Evolutionary conservation across 768 basidiomycete genomes (phyloP), one percentile per base, ranked within the genome.

Genomic region (Udeniomyces megalosporus): DNA sequence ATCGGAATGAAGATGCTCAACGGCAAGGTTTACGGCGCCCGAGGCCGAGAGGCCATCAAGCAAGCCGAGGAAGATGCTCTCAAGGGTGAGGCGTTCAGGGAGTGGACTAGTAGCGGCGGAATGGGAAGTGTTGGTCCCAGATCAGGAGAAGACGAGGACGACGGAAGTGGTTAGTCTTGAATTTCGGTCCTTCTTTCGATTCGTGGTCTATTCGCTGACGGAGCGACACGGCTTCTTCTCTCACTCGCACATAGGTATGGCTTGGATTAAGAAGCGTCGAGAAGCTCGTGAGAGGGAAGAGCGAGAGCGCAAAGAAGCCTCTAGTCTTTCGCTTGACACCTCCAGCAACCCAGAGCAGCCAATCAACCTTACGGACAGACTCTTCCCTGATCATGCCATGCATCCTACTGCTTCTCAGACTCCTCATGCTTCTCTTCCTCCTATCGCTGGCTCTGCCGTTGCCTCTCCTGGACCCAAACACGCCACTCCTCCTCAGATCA

Each of bases 131-230:
- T 57, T 32, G 31, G 34, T 22, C 6, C 10, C 4, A 38, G 26
- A 6, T 32, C 32, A 8, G 58, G 14, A 15, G 56, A 42, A 17
- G 62, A 58, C 6, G 56, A 58, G 14, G 62, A 63, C 17, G 62
- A 63, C 22, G 62, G 62, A 1, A 50, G 54, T 22, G 62, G 60
- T 61, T n/a, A n/a, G 61, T 62, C n/a, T n/a, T n/a, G n/a, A n/a
- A n/a, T n/a, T n/a, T n/a, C n/a, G n/a, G n/a, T n/a, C n/a, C n/a
- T 8, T n/a, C 32, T 17, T 22, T 3, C 17, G 24, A 34, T 11
- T 15, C 42, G 4, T 34, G 15, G 6, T 14, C 4, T 17, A 3
- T 11, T 11, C 38, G 28, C n/a, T 2, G 15, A 47, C 56, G 52
- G 31, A 24, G 31, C 31, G 52, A 53, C 52, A 29, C 31, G 22